Base-by-base conservation (phyloP, 2,329 filamentous ascomycete genomes). In the Epichloe sibirici region DNA sequence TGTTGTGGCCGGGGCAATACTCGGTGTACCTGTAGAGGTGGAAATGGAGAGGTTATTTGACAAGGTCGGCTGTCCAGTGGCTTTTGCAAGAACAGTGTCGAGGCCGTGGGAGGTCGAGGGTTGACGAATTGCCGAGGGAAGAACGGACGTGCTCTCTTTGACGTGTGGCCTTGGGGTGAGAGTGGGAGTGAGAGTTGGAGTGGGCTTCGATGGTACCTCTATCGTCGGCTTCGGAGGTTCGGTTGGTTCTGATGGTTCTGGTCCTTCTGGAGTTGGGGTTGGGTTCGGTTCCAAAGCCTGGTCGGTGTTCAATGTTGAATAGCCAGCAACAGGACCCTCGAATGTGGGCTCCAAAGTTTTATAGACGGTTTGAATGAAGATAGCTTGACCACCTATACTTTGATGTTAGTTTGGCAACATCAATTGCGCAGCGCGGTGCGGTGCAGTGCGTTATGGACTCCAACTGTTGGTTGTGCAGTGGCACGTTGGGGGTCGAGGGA, bases 321-420 rank as follows among this genome's bases (percentile, higher is more conserved):
- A 74, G 28, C 72, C 69, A 31, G 59, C 72, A 52, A 75, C 63
- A 5, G 63, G 60, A n/a, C 71, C 72, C 38, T 65, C 62, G 39
- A 74, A 74, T 4, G 66, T 71, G 12, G 68, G 61, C 5, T 62
- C 57, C 61, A 72, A 55, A 39, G 73, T 75, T 48, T 67, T 66
- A 58, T 70, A 74, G 21, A 74, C 65, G 17, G 69, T 71, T 13
- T 59, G 61, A 37, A 67, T 58, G 43, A 70, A 61, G 17, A 66
- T 69, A 58, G 44, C 23, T 42, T 13, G 31, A 49, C 46, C 37
- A 42, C 38, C 51, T 55, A 35, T 11, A 48, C 4, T 12, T 37
- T 39, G 8, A 13, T 3, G 49, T 56, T 39, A 56, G 53, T 25
- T 15, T 51, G 31, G 31, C 31, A 11, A 31, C 39, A 21, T 39